phyloP scores from a whole-genome alignment of 345 rosid genomes.

The Excoecaria cochinchinensis region DNA sequence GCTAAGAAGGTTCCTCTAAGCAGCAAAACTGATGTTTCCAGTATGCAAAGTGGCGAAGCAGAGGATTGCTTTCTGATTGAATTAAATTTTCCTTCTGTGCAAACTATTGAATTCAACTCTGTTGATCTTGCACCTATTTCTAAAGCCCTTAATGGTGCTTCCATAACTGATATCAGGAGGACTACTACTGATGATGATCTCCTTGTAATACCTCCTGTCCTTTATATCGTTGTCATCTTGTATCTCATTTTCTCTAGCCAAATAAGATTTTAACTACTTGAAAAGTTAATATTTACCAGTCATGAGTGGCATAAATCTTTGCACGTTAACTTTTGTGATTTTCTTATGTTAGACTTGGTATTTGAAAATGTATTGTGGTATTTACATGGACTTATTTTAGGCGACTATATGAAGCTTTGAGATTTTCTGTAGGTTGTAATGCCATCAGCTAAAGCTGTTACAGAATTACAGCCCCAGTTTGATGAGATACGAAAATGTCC shows the following conservation, averaged over 20 bases:
- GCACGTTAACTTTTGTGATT: not conserved
- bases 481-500: conserved; percentile 54
- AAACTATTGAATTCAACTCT: too few relatives aligned
- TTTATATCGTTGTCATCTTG: not conserved
- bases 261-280: not conserved
- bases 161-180: conserved; percentile 49
- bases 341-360: too few relatives aligned
- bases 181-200: conserved; percentile 37
- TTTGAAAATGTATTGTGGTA: not conserved
- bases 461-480: conserved; percentile 44
- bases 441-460: conserved; percentile 56
- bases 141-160: conserved; percentile 23
- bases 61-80: conserved; percentile 37
- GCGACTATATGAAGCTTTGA: too few relatives aligned
- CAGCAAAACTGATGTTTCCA: conserved; percentile 11
- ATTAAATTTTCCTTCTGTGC: conserved; percentile 18
- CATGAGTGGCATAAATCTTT: not conserved
- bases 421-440: conserved; percentile 49
- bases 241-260: not conserved
- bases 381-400: not conserved
- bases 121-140: too few relatives aligned
- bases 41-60: conserved; percentile 31
- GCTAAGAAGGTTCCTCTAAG: conserved; percentile 51
- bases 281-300: too few relatives aligned
- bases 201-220: conserved; percentile 39